Base-by-base conservation (phyloP, 169 alveolate genomes). In the Ichthyophthirius multifiliis region DNA sequence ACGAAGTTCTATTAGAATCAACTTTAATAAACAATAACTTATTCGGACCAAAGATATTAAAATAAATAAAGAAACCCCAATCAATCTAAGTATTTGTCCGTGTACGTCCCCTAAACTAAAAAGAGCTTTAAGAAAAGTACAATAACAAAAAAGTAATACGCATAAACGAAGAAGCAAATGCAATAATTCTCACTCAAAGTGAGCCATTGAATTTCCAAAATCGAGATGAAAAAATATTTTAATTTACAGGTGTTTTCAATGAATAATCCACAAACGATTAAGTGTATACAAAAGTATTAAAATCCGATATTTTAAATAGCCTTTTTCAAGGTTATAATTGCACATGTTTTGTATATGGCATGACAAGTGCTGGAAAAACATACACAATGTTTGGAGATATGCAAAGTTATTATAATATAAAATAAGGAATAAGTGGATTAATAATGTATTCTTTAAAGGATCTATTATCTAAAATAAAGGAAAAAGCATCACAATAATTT, bases 331-430 rank as follows among this genome's bases (percentile, higher is more conserved):
- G 99, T 4, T 94, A 76, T 35, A 97, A 97, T 84, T 94, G 98
- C 6, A 96, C 99, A 1, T 97, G 97, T 16, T 96, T 98, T 87
- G 99, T 99, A 4, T 98, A 98, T 91, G 99, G 99, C 12, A 97
- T 98, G n/a, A 98, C 99, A 3, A 99, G 99, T 3, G 97, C 99
- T 1, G 99, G 99, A 3, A 98, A 98, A 88, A 98, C 99, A 4
- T 95, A 95, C 86, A 97, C 99, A 73, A 55, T 55, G 71, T 55
- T 55, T 27, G 71, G 71, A 27, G 71, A 55, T 55, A 55, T 55
- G 2, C 31, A 39, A 13, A 55, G 31, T 39, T 55, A 55, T 23
- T 16, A 27, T 16, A 55, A 34, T 15, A 55, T 55, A 39, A 55
- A 55, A 27, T 67, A 32, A 35, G 62, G 35, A 5, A 30, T 67